A percentile compares a stretch with the other conserved stretches of the same genome.
These are phyloP conservation scores for Parasarocladium wereldwijsianum DNA, from an alignment of 2,329 filamentous ascomycete genomes.

Conservation along the genomic window DNA sequence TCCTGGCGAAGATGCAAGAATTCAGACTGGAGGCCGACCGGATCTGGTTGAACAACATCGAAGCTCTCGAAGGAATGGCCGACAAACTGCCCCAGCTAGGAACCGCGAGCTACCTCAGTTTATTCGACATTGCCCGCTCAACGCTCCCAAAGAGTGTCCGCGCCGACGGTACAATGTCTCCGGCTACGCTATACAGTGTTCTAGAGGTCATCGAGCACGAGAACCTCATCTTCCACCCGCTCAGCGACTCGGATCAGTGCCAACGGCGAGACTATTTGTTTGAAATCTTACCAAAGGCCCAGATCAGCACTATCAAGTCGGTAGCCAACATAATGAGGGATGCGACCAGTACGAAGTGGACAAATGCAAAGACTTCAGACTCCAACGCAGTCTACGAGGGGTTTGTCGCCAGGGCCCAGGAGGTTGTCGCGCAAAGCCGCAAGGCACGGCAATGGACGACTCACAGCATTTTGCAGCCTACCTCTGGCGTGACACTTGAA, in stretches of 20 bases:
- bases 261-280: slow-evolving; percentile 41
- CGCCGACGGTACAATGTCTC: slow-evolving; percentile 23
- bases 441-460: slow-evolving; percentile 30
- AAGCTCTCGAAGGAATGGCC: slow-evolving; percentile 30
- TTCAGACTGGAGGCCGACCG: slow-evolving; percentile 28
- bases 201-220: slow-evolving; percentile 47
- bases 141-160: slow-evolving; percentile 23
- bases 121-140: slow-evolving; percentile 33
- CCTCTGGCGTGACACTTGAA: slow-evolving; percentile 10
- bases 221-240: slow-evolving; percentile 42
- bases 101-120: slow-evolving; percentile 28
- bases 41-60: slow-evolving; percentile 32
- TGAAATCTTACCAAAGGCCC: slow-evolving; percentile 30
- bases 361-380: no score
- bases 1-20: slow-evolving; percentile 31
- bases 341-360: no score
- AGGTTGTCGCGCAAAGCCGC: slow-evolving; percentile 36
- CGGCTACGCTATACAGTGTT: slow-evolving; percentile 50
- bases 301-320: slow-evolving; percentile 15
- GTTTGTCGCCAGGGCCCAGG: slow-evolving; percentile 35
- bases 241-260: slow-evolving; percentile 30
- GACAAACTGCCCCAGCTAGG: slow-evolving; percentile 20
- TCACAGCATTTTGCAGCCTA: slow-evolving; percentile 27
- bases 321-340: slow-evolving; percentile 18
- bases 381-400: no score